phyloP scores from a whole-genome alignment of 805 yeast genomes.

The Teunomyces lycoperdinae region DNA sequence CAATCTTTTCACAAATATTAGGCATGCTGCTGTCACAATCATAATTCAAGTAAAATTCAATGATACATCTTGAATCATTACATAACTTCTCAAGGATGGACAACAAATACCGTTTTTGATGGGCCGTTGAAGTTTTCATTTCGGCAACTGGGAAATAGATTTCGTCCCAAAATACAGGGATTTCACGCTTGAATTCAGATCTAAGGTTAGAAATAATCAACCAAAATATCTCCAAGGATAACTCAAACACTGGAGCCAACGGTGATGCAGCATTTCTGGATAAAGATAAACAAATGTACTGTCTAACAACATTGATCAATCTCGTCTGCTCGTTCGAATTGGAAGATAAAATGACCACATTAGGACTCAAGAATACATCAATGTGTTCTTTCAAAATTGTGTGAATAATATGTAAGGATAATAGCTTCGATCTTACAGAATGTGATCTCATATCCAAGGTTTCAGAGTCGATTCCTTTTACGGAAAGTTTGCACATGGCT shows the following conservation, averaged over 20 bases:
- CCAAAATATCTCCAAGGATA: conserved; percentile 93
- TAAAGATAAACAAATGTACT: conserved; percentile 75
- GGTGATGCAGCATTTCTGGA: conserved; percentile 93
- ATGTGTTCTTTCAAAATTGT: conserved; percentile 82
- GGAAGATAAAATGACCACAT: conserved; percentile 50
- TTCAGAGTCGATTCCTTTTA: conserved; percentile 75
- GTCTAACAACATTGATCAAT: conserved; percentile 77
- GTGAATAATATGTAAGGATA: conserved; percentile 85
- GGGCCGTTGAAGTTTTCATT: conserved; percentile 85
- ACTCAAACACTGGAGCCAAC: conserved; percentile 86
- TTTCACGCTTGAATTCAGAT: conserved; percentile 85
- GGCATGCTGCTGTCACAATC: conserved; percentile 86
- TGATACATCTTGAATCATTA: conserved; percentile 83
- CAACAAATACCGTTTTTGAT: conserved; percentile 86
- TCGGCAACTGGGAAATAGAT: conserved; percentile 93
- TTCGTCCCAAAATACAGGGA: conserved; percentile 89
- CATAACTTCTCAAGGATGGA: conserved; percentile 79
- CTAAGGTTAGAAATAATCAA: conserved; percentile 77
- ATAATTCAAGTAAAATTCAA: conserved; percentile 90
- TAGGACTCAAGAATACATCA: conserved; percentile 66
- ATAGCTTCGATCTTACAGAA: conserved; percentile 84
- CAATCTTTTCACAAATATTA: conserved; percentile 79
- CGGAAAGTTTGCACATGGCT: conserved; percentile 91
- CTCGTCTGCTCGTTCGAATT: conserved; percentile 52
- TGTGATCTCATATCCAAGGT: conserved; percentile 85